Evolutionary conservation across 345 rosid genomes (phyloP), one percentile per base, ranked within the genome.

Genomic region (Citrus cavaleriei): DNA sequence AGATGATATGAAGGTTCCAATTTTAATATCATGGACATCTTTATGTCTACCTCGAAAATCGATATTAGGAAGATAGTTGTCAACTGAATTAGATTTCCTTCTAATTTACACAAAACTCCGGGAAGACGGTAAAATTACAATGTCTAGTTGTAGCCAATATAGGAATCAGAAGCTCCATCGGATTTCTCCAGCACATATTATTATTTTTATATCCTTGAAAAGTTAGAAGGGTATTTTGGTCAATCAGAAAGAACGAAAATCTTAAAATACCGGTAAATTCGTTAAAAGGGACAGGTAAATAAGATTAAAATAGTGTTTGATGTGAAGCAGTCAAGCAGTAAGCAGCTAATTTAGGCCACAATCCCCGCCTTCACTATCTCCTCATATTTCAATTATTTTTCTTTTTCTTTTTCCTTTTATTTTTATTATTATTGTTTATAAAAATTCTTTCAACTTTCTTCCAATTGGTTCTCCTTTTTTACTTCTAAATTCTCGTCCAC

Each of bases 331-430:
- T 75, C 74, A 9, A 61, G 74, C 77, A 64, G 62, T 71, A 13
- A 61, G 74, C 77, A 64, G 55, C 77, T 66, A 75, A 68, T 75
- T 70, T 71, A 37, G 82, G 82, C 82, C 82, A 75, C 81, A 78
- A 70, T 74, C 71, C 71, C 61, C 73, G 78, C 78, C 78, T 63
- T 30, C 62, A 22, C 61, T 46, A 10, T 75, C 28, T 63, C 61
- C 22, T 63, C 42, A 10, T 4, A 14, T 28, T 42, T 74, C 54
- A n/a, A 4, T 38, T 38, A 6, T 24, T 13, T n/a, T 40, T 42
- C 4, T 40, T 13, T n/a, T 40, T 42, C 4, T 40, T 40, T 40
- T 24, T 37, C 8, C 6, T n/a, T 4, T 13, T 54, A 18, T 5
- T 4, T 4, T 54, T 71, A 2, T 27, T 6, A 7, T 9, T 19